These are phyloP conservation scores for Volvariella surrecta DNA, from an alignment of 1,284 basidiomycete genomes.

Conservation along the genomic window DNA sequence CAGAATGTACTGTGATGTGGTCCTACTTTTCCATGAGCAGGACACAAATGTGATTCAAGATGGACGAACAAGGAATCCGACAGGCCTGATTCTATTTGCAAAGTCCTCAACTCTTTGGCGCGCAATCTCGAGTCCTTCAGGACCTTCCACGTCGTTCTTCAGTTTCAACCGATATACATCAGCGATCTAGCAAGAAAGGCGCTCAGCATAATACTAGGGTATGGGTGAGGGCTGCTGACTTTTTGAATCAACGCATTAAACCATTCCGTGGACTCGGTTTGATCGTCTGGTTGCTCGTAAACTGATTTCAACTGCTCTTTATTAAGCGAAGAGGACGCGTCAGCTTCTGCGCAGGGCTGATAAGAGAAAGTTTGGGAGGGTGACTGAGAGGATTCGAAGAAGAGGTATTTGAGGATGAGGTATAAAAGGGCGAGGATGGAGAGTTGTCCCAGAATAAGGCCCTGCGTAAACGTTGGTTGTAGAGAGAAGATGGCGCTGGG, in stretches of 20 bases:
- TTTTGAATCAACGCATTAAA: conserved; percentile 63
- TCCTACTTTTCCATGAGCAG: conserved; percentile 38
- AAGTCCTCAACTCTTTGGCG: conserved; percentile 62
- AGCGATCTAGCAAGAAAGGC: conserved; percentile 36
- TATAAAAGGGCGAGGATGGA: conserved; percentile 65
- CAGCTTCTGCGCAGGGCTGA: conserved; percentile 44
- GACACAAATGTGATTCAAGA: conserved; percentile 6
- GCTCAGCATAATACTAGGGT: conserved; percentile 6
- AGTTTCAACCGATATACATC: conserved; percentile 69
- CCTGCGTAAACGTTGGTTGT: conserved; percentile 79
- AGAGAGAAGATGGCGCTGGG: conserved; percentile 60
- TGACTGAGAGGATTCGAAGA: conserved; percentile 59
- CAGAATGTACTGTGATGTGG: conserved; percentile 65
- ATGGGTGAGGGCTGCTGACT: conserved; percentile 26
- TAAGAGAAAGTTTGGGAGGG: conserved; percentile 47
- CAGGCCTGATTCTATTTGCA: conserved; percentile 61
- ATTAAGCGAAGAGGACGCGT: conserved; percentile 17
- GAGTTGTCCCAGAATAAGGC: conserved; percentile 70
- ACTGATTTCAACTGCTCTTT: neutral
- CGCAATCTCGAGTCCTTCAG: conserved; percentile 65
- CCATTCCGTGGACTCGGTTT: conserved; percentile 65
- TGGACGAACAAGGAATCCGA: conserved; percentile 42
- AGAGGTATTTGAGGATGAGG: conserved; percentile 73
- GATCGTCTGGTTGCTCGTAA: conserved; percentile 15
- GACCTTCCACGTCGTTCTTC: conserved; percentile 47